Evolutionary conservation across 2,329 filamentous ascomycete genomes (phyloP), one percentile per base, ranked within the genome.

Genomic region (Cercospora zeina): DNA sequence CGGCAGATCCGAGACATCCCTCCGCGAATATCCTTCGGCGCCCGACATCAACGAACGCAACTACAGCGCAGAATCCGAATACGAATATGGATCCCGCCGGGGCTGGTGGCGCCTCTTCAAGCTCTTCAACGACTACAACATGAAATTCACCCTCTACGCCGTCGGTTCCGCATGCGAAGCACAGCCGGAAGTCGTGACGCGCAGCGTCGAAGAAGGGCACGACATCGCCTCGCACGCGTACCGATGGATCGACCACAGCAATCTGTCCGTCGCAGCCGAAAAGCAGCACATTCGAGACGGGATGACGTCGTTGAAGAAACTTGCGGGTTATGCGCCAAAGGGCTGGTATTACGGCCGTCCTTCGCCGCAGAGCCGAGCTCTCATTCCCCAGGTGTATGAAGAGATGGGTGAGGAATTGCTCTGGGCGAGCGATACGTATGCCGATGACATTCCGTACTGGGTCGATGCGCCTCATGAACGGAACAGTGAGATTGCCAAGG

Each of bases 371-470:
- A 78, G 76, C 14, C 72, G 78, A 19, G 77, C 78, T 21, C 71
- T 84, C 13, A 76, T 85, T 0, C 79, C 78, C 39, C 76, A 80
- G 65, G 79, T 81, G 3, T 83, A 81, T 68, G 77, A 81, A 65
- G 82, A 84, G 68, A 78, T 83, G 75, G 81, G 80, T 3, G 77
- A 80, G 59, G 76, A 78, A 57, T 76, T 85, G 0, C 70, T 82
- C 0, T 85, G 81, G 80, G 75, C 77, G 19, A 76, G 74, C 14
- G 83, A 85, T 64, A 77, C 77, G 0, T 85, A 84, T 63, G 81
- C 81, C 5, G 83, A 85, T 63, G 83, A 85, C 60, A 58, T 85
- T 1, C 82, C 82, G 0, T 84, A 84, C 70, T 84, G 81, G 82
- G 75, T 79, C 4, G 82, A 84, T 62, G 71, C 83, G 0, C 79